Evolutionary conservation across 1,284 basidiomycete genomes (phyloP), one percentile per base, ranked within the genome.

Genomic region (Cryptococcus amylolentus): DNA sequence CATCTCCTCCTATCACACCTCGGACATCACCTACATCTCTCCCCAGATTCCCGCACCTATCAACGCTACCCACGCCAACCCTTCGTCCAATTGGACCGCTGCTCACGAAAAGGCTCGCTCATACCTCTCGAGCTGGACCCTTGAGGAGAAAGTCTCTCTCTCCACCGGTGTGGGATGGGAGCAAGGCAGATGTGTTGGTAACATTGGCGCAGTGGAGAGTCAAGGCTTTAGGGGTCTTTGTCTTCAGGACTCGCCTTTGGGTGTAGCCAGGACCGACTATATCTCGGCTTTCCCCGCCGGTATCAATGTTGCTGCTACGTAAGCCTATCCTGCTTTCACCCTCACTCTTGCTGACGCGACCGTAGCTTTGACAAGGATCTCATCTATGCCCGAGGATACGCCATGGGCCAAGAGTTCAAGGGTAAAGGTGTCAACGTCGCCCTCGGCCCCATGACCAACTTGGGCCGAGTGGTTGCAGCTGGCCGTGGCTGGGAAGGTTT

Each of bases 401-500:
- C 83, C 52, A 86, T 93, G 83, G 91, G 89, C 35, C 70, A 80
- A 47, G 91, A 95, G 76, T 85, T 87, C 76, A 81, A 82, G 59
- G 86, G 82, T 41, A 91, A 93, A 71, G 91, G 91, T 44, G 86
- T 87, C 55, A 83, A 94, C 67, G 80, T 88, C 55, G 83, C 82
- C 9, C 78, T 88, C 8, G 85, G 85, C 8, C 77, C 75, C 1
- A 70, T 71, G 66, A 75, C 72, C 45, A 76, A 77, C 54, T 70
- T 87, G 51, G 81, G 80, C 52, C 81, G 87, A 16, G 80, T 79
- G 1, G 82, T 85, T 6, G 82, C 82, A 14, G 84, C 80, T 4
- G 90, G 90, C 0, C 79, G 90, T 8, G 90, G 89, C 73, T 93
- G 88, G 88, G 89, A 93, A 79, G 88, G 88, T 8, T 91, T 89